A percentile compares a stretch with the other conserved stretches of the same genome.
Conservation (phyloP, 495 filamentous ascomycete genomes). For the Tuber brumale region DNA sequence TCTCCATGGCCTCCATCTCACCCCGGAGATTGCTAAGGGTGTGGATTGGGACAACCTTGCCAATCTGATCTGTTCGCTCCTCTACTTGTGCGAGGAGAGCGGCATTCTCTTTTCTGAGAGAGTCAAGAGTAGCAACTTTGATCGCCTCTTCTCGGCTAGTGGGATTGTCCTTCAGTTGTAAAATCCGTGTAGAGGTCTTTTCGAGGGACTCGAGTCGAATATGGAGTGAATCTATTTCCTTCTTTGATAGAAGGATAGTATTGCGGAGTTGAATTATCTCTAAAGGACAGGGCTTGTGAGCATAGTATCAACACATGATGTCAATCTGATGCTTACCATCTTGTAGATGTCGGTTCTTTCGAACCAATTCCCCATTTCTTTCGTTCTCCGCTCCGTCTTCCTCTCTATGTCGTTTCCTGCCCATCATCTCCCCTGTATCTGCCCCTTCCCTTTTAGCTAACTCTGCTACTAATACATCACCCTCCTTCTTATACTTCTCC, state of each 20-base stretch:
- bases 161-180: slow-evolving; percentile 83
- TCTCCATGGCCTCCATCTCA: slow-evolving; percentile 64
- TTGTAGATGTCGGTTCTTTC: slow-evolving; percentile 81
- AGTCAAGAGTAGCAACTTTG: slow-evolving; percentile 67
- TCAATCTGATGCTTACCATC: slow-evolving; percentile 46
- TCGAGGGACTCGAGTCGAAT: slow-evolving; percentile 54
- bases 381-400: slow-evolving; percentile 63
- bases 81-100: slow-evolving; percentile 74
- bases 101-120: slow-evolving; percentile 74
- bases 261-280: slow-evolving; percentile 61
- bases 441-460: slow-evolving; percentile 56
- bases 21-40: slow-evolving; percentile 65
- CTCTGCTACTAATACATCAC: slow-evolving; percentile 65
- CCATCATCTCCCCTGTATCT: slow-evolving; percentile 38
- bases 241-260: slow-evolving; percentile 46
- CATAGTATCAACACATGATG: background rate
- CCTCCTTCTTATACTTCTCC: slow-evolving; percentile 80
- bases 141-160: slow-evolving; percentile 74
- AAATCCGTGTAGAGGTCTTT: slow-evolving; percentile 70
- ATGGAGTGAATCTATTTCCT: slow-evolving; percentile 40
- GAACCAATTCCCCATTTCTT: slow-evolving; percentile 69
- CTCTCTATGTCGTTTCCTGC: slow-evolving; percentile 54
- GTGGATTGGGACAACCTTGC: slow-evolving; percentile 61
- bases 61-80: slow-evolving; percentile 42
- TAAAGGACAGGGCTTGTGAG: background rate